Conservation (phyloP, 768 basidiomycete genomes). For the Boletus reticulatus region DNA sequence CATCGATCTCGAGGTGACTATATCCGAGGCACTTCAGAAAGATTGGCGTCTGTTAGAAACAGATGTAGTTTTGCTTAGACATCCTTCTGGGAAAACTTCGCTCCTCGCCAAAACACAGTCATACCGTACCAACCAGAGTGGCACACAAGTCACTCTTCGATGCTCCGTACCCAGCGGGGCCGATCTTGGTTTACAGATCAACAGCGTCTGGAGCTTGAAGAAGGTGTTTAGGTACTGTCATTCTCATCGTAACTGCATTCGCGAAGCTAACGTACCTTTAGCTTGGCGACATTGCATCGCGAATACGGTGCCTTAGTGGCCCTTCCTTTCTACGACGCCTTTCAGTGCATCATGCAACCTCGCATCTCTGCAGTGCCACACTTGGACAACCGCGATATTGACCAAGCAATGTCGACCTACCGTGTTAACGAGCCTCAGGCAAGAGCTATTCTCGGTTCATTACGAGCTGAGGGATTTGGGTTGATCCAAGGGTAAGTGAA, state of each 20-base stretch:
- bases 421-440: constrained; percentile 94
- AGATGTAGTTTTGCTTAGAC: constrained; percentile 79
- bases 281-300: constrained; percentile 86
- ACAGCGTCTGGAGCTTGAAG: constrained; percentile 67
- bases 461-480: constrained; percentile 73
- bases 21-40: constrained; percentile 56
- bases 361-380: constrained; percentile 46
- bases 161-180: constrained; percentile 41
- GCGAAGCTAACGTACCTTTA: constrained; percentile 32
- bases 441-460: constrained; percentile 74
- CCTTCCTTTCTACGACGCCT: constrained; percentile 79
- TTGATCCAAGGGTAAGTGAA: constrained; percentile 89
- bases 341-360: constrained; percentile 67
- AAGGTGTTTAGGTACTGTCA: constrained; percentile 74
- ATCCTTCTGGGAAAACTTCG: constrained; percentile 49
- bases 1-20: constrained; percentile 70
- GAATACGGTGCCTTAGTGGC: constrained; percentile 88
- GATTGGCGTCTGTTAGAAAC: constrained; percentile 79
- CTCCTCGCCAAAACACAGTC: constrained; percentile 72
- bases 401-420: constrained; percentile 64
- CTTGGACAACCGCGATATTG: constrained; percentile 51
- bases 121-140: constrained; percentile 41
- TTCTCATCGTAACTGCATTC: not conserved
- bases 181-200: constrained; percentile 63
- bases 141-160: constrained; percentile 58